Evolutionary conservation across 2,329 filamentous ascomycete species (phyloP).

Genomic region (Aspergillus caelatus): DNA sequence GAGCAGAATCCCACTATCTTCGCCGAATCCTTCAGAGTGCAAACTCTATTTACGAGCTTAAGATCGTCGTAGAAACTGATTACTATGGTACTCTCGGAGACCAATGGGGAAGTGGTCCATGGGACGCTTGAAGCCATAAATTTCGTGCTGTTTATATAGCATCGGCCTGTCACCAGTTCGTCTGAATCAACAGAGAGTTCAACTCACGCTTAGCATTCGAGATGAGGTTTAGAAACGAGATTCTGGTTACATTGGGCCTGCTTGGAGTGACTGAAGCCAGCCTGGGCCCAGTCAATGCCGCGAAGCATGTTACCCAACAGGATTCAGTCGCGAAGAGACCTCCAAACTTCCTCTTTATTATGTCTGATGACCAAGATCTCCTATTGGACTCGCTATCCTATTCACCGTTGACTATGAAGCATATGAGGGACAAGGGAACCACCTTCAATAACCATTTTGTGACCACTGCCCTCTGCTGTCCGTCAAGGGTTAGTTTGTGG

Average conservation of each 20-base stretch:
- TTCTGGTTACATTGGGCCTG: neutral
- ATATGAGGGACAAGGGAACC: conserved; percentile 61
- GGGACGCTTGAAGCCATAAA: neutral
- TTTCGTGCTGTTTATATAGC: neutral
- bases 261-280: neutral
- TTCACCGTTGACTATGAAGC: conserved; percentile 60
- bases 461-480: conserved; percentile 69
- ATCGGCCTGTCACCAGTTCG: neutral
- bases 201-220: neutral
- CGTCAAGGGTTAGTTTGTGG: conserved; percentile 66
- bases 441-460: conserved; percentile 66
- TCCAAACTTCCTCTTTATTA: conserved; percentile 67
- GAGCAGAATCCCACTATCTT: neutral
- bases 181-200: neutral
- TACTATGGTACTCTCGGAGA: neutral
- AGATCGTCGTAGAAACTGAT: neutral
- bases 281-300: neutral
- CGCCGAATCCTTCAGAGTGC: neutral
- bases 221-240: neutral
- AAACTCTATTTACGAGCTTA: neutral
- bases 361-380: conserved; percentile 70
- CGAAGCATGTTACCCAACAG: neutral
- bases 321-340: neutral
- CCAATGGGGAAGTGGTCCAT: neutral
- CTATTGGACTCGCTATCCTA: conserved; percentile 64